phyloP scores from a whole-genome alignment of 2,329 filamentous ascomycete species.

The Aspergillus spinulosporus region DNA sequence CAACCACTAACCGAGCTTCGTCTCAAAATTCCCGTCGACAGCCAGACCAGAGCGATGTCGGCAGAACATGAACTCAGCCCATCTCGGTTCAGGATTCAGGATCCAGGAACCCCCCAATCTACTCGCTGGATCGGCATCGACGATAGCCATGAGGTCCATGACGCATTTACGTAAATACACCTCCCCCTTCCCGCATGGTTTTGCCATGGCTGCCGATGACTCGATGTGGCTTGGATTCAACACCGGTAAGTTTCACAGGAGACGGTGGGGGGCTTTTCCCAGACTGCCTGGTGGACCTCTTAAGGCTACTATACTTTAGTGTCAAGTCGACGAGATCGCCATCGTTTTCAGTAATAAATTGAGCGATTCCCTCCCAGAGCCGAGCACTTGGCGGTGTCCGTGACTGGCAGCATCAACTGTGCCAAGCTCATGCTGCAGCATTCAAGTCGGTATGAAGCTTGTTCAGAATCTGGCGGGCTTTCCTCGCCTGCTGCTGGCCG shows the following conservation, averaged over 20 bases:
- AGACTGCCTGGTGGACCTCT: not conserved
- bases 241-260: not conserved
- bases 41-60: not conserved
- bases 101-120: not conserved
- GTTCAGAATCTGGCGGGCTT: slow-evolving; percentile 36
- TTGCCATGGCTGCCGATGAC: not conserved
- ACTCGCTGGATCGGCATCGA: not conserved
- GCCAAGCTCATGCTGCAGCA: slow-evolving; percentile 8
- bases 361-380: not conserved
- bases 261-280: slow-evolving; percentile 1
- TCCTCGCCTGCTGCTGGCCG: slow-evolving; percentile 39
- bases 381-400: slow-evolving; percentile 9
- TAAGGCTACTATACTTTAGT: not conserved
- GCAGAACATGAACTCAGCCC: not conserved
- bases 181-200: not conserved
- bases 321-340: slow-evolving; percentile 1
- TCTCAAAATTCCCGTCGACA: not conserved
- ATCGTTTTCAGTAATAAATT: slow-evolving; percentile 1
- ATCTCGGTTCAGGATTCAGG: not conserved
- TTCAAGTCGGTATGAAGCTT: slow-evolving; percentile 28
- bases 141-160: not conserved
- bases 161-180: slow-evolving; percentile 4
- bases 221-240: not conserved
- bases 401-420: slow-evolving; percentile 2
- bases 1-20: not conserved